Evolutionary conservation across 352 stramenopile species (phyloP).

Genomic region (Pythium rishiriense): DNA sequence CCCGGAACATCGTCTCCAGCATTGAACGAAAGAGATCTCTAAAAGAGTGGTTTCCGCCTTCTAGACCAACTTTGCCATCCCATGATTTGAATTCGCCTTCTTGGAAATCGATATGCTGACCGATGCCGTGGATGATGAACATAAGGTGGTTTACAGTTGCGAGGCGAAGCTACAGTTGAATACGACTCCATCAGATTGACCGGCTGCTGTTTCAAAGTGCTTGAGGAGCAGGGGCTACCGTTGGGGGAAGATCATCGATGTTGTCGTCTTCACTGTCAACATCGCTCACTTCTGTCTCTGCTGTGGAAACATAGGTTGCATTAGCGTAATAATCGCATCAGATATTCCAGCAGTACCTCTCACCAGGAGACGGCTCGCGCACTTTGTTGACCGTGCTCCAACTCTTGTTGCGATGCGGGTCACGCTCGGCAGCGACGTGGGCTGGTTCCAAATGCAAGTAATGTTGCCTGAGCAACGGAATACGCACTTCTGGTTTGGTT

Average conservation of each 20-base stretch:
- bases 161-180: slow-evolving; percentile 54
- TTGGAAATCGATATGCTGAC: slow-evolving; percentile 84
- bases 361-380: slow-evolving; percentile 39
- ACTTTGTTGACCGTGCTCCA: slow-evolving; percentile 49
- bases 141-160: slow-evolving; percentile 81
- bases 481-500: slow-evolving; percentile 52
- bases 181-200: not conserved
- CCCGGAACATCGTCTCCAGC: slow-evolving; percentile 77
- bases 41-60: slow-evolving; percentile 82
- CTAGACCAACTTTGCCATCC: slow-evolving; percentile 67
- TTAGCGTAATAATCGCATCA: not conserved
- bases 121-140: slow-evolving; percentile 88
- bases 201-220: not conserved
- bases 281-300: slow-evolving; percentile 12
- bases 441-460: slow-evolving; percentile 46
- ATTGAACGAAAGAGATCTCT: slow-evolving; percentile 74
- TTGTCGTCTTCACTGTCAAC: slow-evolving; percentile 63
- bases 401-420: slow-evolving; percentile 56
- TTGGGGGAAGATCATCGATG: slow-evolving; percentile 67
- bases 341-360: slow-evolving; percentile 2
- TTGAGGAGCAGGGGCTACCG: slow-evolving; percentile 34
- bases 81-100: slow-evolving; percentile 82
- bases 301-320: not conserved
- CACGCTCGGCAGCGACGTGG: slow-evolving; percentile 9
- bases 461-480: slow-evolving; percentile 72